Evolutionary conservation across 2,329 filamentous ascomycete species (phyloP).

Genomic region (Talaromyces sp.): DNA sequence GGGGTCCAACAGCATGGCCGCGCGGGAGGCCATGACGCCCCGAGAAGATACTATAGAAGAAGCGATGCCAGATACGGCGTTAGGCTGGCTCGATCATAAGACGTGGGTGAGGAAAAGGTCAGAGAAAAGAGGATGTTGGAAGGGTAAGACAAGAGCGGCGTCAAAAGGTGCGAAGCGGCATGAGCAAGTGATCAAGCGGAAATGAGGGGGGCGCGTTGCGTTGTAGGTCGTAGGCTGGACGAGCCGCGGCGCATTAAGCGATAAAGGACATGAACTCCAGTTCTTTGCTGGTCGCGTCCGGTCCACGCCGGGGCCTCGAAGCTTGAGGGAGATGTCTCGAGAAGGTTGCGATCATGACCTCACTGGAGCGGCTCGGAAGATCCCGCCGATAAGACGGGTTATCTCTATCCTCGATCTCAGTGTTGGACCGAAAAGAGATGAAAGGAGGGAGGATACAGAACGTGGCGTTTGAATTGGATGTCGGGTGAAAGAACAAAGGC

Average conservation of each 20-base stretch:
- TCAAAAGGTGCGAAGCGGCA: neutral
- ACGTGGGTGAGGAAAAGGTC: neutral
- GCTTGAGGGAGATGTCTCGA: neutral
- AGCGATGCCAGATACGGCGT: neutral
- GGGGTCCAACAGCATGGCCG: constrained; percentile 49
- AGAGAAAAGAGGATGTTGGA: neutral
- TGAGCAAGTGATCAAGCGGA: neutral
- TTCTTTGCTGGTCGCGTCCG: neutral
- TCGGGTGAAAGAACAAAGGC: too few relatives aligned
- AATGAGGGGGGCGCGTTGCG: neutral
- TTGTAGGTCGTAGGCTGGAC: neutral
- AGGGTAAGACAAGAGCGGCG: neutral
- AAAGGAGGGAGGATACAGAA: neutral
- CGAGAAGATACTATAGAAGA: neutral
- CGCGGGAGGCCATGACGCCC: constrained; percentile 41
- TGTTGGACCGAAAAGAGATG: neutral
- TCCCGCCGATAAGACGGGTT: constrained; percentile 31
- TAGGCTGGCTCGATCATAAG: neutral
- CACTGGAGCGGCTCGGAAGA: constrained; percentile 21
- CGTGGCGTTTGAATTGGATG: too few relatives aligned
- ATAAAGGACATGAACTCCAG: neutral
- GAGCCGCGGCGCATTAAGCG: neutral
- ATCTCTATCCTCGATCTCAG: constrained; percentile 9
- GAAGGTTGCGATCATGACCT: constrained; percentile 22
- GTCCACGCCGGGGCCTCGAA: neutral